Percentiles rank a stretch among this genome's conserved stretches.
Evolutionary conservation across 768 basidiomycete genomes (phyloP).

Genomic region (Rhizopogon vulgaris): DNA sequence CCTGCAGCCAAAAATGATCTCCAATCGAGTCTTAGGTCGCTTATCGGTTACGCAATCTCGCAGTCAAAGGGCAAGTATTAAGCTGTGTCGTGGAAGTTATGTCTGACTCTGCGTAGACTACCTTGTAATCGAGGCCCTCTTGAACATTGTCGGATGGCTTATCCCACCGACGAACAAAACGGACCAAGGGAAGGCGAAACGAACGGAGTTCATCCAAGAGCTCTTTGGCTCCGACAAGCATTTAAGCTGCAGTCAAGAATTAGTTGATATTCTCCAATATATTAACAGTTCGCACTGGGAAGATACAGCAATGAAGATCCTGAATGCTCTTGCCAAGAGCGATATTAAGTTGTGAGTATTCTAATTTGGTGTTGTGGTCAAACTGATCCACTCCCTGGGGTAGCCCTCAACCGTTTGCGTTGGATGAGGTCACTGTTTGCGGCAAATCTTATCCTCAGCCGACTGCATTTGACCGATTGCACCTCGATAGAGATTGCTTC

Average conservation of each 20-base stretch:
- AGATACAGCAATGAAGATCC: conserved; percentile 39
- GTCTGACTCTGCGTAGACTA: conserved; percentile 34
- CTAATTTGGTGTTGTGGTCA: neutral
- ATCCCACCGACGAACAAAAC: conserved; percentile 40
- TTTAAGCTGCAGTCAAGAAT: conserved; percentile 30
- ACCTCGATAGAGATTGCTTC: conserved; percentile 45
- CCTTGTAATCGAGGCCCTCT: conserved; percentile 48
- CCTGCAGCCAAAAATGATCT: neutral
- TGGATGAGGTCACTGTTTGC: conserved; percentile 33
- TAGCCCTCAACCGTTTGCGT: conserved; percentile 58
- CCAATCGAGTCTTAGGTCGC: conserved; percentile 26
- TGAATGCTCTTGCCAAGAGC: conserved; percentile 38
- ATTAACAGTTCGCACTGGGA: conserved; percentile 47
- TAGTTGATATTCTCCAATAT: conserved; percentile 37
- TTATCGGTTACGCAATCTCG: conserved; percentile 43
- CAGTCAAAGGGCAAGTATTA: conserved; percentile 38
- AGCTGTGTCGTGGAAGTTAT: neutral
- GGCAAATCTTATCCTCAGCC: conserved; percentile 27
- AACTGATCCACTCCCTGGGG: conserved; percentile 1
- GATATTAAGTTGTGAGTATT: conserved; percentile 44
- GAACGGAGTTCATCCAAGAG: conserved; percentile 43
- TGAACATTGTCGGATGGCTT: conserved; percentile 51
- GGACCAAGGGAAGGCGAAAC: conserved; percentile 28
- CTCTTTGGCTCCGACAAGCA: conserved; percentile 38
- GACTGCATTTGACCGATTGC: conserved; percentile 39